Base-by-base conservation (phyloP, 2,329 filamentous ascomycete genomes). In the Ophiostoma australiae region DNA sequence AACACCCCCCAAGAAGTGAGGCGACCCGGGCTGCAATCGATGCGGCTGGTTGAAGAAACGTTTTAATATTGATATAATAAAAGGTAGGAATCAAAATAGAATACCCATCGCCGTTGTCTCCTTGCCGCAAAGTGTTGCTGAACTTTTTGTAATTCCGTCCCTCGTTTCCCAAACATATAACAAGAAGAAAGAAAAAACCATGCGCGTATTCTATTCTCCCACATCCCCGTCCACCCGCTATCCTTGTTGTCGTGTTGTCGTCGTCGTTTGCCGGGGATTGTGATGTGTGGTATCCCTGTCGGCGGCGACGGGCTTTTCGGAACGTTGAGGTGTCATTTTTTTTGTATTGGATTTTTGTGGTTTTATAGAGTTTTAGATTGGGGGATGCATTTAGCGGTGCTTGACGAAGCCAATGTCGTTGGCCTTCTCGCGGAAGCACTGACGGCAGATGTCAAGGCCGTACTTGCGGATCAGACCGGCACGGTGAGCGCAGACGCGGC, bases 401-500 rank as follows among this genome's bases (percentile, higher is more conserved):
- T 91, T 90, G 84, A 87, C 84, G 83, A 91, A 91, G 79, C 89
- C 89, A 82, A 91, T 90, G 80, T 91, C 89, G 82, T 86, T 82
- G 76, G 87, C 82, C 86, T 90, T 90, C 85, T 91, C 89, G 80
- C 89, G 86, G 87, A 90, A 91, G 86, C 89, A 91, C 82, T 91
- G 89, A 87, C 89, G 88, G 88, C 89, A 91, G 81, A 91, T 88
- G 85, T 97, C 93, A 79, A 97, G 89, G 82, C 95, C 94, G 87
- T 99, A 99, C 88, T 99, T 99, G 88, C 95, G 94, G 90, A 99
- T 97, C 78, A 99, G 90, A 96, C 95, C 95, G 81, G 95, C 94
- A 82, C 89, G 90, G 91, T 99, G 94, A 82, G 93, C 93, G 92
- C 86, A 89, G 80, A 88, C 85, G 76, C 86, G 86, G 86, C 86